phyloP scores from a whole-genome alignment of 768 basidiomycete genomes.

The Rhodotorula toruloides region DNA sequence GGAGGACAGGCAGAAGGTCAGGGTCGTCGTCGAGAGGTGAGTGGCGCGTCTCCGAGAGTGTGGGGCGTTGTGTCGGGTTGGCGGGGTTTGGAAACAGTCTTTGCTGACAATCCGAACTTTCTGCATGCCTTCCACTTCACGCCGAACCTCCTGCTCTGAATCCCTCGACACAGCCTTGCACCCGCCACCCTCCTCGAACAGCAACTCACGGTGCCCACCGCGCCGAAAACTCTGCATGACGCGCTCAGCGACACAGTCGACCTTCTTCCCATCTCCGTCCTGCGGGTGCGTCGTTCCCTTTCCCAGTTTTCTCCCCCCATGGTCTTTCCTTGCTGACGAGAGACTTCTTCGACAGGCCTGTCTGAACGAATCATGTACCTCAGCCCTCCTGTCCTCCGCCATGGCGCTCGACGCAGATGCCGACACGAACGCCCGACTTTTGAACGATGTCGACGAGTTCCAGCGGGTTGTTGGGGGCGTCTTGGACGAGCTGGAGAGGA shows the following conservation, averaged over 20 bases:
- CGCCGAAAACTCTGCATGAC: background rate
- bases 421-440: conserved; percentile 9
- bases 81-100: too few species aligned
- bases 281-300: conserved; percentile 12
- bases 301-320: background rate
- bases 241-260: background rate
- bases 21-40: background rate
- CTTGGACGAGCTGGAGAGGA: conserved; percentile 18
- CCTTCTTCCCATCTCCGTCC: background rate
- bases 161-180: conserved; percentile 1
- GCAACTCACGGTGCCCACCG: background rate
- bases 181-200: conserved; percentile 20
- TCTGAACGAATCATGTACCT: conserved; percentile 21
- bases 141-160: background rate
- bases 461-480: conserved; percentile 5
- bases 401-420: background rate
- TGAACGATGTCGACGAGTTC: conserved; percentile 29
- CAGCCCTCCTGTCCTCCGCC: conserved; percentile 18
- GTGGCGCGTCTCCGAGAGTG: background rate
- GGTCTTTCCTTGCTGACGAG: background rate
- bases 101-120: background rate
- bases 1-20: background rate
- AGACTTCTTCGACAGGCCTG: conserved; percentile 4
- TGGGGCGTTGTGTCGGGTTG: background rate
- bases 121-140: background rate